These are phyloP conservation scores for Phytophthora palmivora DNA, from an alignment of 352 stramenopile species.

Conservation along the genomic window DNA sequence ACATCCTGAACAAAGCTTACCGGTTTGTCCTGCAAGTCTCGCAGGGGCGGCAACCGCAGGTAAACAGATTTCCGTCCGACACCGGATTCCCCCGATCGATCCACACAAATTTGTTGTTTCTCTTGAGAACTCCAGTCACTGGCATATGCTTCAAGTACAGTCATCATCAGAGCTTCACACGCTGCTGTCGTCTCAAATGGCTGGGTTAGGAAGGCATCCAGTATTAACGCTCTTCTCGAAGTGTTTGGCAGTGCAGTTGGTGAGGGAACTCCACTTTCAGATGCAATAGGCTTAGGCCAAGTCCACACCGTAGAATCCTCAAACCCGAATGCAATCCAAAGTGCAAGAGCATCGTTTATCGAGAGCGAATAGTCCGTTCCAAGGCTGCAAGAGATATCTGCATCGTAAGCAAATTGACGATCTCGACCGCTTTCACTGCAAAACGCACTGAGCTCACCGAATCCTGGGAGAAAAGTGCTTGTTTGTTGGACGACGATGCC, in stretches of 20 bases:
- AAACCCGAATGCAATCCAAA: slow-evolving; percentile 39
- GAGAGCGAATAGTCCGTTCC: slow-evolving; percentile 35
- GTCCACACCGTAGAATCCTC: slow-evolving; percentile 31
- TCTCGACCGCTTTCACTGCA: slow-evolving; percentile 43
- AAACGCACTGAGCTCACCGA: slow-evolving; percentile 55
- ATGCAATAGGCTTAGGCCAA: slow-evolving; percentile 29
- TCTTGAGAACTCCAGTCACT: slow-evolving; percentile 36
- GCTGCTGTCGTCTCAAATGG: slow-evolving; percentile 39
- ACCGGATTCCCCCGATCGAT: slow-evolving; percentile 34
- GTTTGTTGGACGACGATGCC: slow-evolving; percentile 11
- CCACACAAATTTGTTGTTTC: slow-evolving; percentile 19
- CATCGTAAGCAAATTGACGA: slow-evolving; percentile 44
- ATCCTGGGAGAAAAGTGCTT: slow-evolving; percentile 32
- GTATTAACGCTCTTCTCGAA: slow-evolving; percentile 44
- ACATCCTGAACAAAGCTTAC: slow-evolving; percentile 43
- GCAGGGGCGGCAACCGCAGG: slow-evolving; percentile 46
- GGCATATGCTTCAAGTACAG: slow-evolving; percentile 29
- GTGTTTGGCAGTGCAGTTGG: slow-evolving; percentile 20
- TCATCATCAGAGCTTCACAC: slow-evolving; percentile 39
- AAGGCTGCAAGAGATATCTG: slow-evolving; percentile 24
- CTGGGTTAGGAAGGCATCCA: slow-evolving; percentile 61
- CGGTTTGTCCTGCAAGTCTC: slow-evolving; percentile 31
- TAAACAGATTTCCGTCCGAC: slow-evolving; percentile 29
- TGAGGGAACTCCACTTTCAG: slow-evolving; percentile 12
- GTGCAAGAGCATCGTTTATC: slow-evolving; percentile 19